Evolutionary conservation across 768 basidiomycete genomes (phyloP), one percentile per base, ranked within the genome.

Genomic region (Cyclocybe cylindracea): DNA sequence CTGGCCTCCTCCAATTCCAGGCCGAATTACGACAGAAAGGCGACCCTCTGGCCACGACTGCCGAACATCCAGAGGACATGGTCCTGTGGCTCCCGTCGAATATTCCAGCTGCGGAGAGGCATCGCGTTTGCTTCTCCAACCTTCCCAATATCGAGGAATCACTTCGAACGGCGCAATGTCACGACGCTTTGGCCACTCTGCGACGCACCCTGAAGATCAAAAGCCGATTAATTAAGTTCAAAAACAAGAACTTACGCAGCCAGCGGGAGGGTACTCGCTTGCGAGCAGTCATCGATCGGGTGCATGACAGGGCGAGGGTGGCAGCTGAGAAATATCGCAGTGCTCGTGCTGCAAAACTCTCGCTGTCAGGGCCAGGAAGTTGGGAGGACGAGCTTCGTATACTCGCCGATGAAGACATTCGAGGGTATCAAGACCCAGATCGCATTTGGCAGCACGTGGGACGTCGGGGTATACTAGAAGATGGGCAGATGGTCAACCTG

Each of bases 361-460:
- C 37, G 11, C 46, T 53, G 10, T 19, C 29, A 3, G 52, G 52
- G 3, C 45, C 52, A 19, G 52, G 52, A 1, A 31, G 11, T 9
- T 58, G 57, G 57, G 47, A 51, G 34, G 37, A 51, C 9, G 29
- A 24, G 2, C 32, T 54, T 16, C 57, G 36, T 4, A 34, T 36
- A 7, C 50, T 58, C 7, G 9, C n/a, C 6, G 50, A 58, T 14
- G 19, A 18, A 2, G 50, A 58, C 32, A 51, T 58, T n/a, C 33
- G 49, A 5, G 29, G 43, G 19, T 58, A 54, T 33, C 53, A 46
- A 13, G 53, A 58, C 18, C 49, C 56, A 5, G 36, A 53, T 14
- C 24, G 19, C 3, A 19, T 47, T 8, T 9, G 38, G 16, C 2
- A 11, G 14, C 11, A 13, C n/a, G n/a, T n/a, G n/a, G 52, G 10